Conservation (phyloP, 108 stramenopile species). For the Cyclotella kingstonii region DNA sequence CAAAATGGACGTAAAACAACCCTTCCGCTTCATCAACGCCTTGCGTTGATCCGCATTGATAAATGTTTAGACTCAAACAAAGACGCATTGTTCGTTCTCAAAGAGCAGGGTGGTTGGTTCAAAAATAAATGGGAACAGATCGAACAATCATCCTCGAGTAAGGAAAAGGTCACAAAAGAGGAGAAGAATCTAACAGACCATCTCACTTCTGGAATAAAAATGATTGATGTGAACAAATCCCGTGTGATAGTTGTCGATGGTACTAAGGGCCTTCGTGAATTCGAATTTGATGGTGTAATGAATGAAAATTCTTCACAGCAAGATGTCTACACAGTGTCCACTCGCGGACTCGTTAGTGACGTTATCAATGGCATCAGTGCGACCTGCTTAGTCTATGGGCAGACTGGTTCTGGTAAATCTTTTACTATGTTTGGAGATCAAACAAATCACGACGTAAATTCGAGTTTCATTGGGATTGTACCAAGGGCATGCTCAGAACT, state of each 20-base stretch:
- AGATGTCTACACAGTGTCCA: constrained; percentile 41
- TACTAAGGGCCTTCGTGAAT: constrained; percentile 55
- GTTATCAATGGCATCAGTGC: constrained; percentile 63
- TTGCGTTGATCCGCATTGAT: constrained; percentile 46
- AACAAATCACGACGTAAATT: constrained; percentile 5
- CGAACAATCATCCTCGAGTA: not conserved
- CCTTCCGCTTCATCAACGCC: constrained; percentile 63
- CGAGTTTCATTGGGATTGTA: constrained; percentile 35
- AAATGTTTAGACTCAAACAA: constrained; percentile 35
- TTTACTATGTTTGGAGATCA: constrained; percentile 69
- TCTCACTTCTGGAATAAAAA: constrained; percentile 31
- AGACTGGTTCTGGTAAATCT: constrained; percentile 73
- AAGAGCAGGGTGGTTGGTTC: constrained; percentile 54
- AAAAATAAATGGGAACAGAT: constrained; percentile 29
- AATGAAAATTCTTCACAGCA: constrained; percentile 26
- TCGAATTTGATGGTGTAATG: constrained; percentile 61
- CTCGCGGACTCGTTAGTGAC: constrained; percentile 43
- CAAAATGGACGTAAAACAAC: constrained; percentile 24
- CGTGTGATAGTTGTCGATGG: constrained; percentile 53
- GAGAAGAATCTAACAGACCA: constrained; percentile 2
- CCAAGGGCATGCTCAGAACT: constrained; percentile 56
- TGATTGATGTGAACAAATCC: constrained; percentile 28
- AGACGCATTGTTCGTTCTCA: constrained; percentile 41
- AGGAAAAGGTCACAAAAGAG: not conserved
- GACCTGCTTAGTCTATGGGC: constrained; percentile 71